Conservation (phyloP, 345 rosid genomes). For the Toxicodendron radicans region DNA sequence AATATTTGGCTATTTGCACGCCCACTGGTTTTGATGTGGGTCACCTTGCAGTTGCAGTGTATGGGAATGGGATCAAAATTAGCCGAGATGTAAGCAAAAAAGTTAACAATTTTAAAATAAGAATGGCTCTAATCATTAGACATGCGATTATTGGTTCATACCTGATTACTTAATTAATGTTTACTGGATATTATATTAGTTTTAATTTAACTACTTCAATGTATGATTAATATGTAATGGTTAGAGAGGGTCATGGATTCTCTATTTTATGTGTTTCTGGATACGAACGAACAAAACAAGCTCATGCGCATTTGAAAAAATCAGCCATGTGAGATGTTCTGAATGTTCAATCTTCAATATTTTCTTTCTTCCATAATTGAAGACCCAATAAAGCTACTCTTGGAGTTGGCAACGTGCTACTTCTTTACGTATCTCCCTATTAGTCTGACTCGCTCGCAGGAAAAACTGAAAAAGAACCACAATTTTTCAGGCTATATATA, state of each 20-base stretch:
- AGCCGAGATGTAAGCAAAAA: neutral
- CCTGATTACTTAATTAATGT: neutral
- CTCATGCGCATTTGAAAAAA: neutral
- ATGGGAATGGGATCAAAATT: neutral
- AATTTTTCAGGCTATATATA: neutral
- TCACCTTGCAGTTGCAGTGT: conserved; percentile 3
- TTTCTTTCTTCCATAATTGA: neutral
- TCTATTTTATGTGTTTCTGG: neutral
- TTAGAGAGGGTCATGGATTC: neutral
- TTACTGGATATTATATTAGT: neutral
- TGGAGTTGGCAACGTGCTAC: conserved; percentile 5
- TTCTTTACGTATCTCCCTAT: neutral
- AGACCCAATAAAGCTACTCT: neutral
- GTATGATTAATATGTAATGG: no score
- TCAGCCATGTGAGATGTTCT: neutral
- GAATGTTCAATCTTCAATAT: neutral
- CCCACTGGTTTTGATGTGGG: conserved; percentile 2
- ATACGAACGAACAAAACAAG: neutral
- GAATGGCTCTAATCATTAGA: conserved; percentile 15
- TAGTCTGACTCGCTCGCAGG: conserved; percentile 11
- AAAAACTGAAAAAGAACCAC: neutral
- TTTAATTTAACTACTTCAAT: neutral
- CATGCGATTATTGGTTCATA: neutral
- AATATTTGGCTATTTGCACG: conserved; percentile 10
- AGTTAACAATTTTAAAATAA: neutral